Base-by-base conservation (phyloP, 2,329 filamentous ascomycete genomes). In the Pezicula carpinea region DNA sequence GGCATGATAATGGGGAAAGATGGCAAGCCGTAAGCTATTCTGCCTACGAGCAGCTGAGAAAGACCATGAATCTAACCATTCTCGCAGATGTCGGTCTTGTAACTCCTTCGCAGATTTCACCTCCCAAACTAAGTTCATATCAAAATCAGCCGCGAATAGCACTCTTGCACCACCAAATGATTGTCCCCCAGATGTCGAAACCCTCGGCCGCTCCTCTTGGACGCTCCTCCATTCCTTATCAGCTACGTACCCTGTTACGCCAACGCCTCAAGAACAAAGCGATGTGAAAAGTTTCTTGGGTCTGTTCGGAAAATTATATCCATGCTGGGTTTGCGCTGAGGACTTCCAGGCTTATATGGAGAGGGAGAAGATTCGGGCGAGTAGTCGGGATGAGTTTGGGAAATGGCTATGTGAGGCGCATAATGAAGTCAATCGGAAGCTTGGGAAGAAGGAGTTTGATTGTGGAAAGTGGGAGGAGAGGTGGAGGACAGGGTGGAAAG, bases 321-420 rank as follows among this genome's bases (percentile, higher is more conserved):
- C 93, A 4, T 99, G 93, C 73, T 96, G 91, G 89, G 80, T 87
- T 3, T 99, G 93, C 67, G 93, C 91, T 29, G 86, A 92, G 51
- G 92, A 97, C 64, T 96, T 99, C 66, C 85, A 85, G 65, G 66
- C 65, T 0, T 97, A 92, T 77, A 84, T 97, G 72, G 75, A 73
- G 52, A 76, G 77, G 53, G 67, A 68, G 53, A 79, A 80, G 62
- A 83, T 92, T 33, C 66, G 66, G 51, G 71, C 79, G 7, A 71
- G 68, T 33, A 79, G 75, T 54, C 69, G 81, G 32, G 78, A 82
- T 48, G 85, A 89, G 58, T 89, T 93, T 66, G 88, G 87, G 19
- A 73, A 73, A 50, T 95, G 89, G 89, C 77, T 93, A 66, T 95
- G 88, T 63, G 83, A 87, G 60, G 88, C 88, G 51, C 88, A 95